phyloP scores from a whole-genome alignment of 768 basidiomycete species.

The Russula sp. region DNA sequence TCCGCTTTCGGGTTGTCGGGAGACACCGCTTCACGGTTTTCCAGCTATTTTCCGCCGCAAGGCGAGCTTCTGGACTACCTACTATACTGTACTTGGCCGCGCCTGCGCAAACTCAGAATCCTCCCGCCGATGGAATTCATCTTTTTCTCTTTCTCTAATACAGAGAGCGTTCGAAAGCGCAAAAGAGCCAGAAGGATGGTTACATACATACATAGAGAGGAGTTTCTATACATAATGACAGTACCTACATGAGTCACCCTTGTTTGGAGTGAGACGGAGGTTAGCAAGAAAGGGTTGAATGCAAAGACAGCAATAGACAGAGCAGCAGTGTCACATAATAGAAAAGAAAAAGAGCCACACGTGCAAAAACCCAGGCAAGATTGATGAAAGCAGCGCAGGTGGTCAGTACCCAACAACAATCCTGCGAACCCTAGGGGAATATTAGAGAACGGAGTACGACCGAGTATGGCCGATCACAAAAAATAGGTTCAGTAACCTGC shows the following conservation, averaged over 20 bases:
- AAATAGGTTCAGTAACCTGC: slow-evolving; percentile 6
- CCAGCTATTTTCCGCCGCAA: slow-evolving; percentile 6
- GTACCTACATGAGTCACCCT: slow-evolving; percentile 14
- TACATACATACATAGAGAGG: slow-evolving; percentile 15
- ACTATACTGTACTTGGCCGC: neutral
- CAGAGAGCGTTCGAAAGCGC: neutral
- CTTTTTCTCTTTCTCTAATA: neutral
- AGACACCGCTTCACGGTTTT: slow-evolving; percentile 4
- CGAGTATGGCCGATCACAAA: neutral
- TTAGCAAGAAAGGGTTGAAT: slow-evolving; percentile 1
- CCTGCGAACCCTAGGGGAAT: slow-evolving; percentile 1
- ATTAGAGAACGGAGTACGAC: neutral
- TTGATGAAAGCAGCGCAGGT: neutral
- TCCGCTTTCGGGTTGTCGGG: slow-evolving; percentile 3
- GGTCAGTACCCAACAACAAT: neutral
- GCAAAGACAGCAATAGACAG: slow-evolving; percentile 1
- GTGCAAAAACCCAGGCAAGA: slow-evolving; percentile 2
- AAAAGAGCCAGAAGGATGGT: neutral
- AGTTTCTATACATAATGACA: slow-evolving; percentile 13
- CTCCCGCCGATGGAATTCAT: neutral
- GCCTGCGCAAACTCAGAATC: neutral
- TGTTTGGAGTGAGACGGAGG: neutral
- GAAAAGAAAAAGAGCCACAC: slow-evolving; percentile 1
- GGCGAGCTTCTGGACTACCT: neutral
- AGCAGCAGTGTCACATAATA: neutral